Evolutionary conservation across 495 filamentous ascomycete species (phyloP), one percentile per base, ranked within the genome.

Genomic region (Xylaria palmicola): DNA sequence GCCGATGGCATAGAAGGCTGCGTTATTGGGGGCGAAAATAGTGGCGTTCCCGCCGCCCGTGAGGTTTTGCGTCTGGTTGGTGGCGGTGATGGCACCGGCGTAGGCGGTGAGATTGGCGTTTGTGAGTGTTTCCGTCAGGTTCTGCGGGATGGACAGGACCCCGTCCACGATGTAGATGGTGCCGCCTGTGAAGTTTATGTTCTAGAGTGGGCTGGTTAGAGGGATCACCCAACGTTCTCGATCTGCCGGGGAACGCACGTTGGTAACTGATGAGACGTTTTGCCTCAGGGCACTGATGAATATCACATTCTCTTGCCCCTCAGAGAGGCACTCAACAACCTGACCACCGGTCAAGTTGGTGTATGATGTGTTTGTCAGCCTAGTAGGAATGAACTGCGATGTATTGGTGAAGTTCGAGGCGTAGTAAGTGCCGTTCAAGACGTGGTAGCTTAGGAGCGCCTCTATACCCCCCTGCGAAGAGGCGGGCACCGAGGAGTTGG

Each of bases 111-210:
- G 77, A 50, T 85, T 83, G 5, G 74, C 74, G 0, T 65, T 48
- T 13, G 84, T 75, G 7, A 77, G 49, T 0, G 85, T 86, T 19
- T 71, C 67, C 15, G 75, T 74, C 47, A 87, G 59, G 59, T 80
- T 81, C 41, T 70, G 40, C 0, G 88, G 88, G 32, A 89, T 71
- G 19, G 75, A 75, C 7, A 90, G 76, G 44, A 85, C 72, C 6
- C 62, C 69, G 70, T 90, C 82, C 65, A 91, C 83, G 44, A 90
- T 72, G 68, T 91, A 88, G 30, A 90, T 75, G 1, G 86, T 79
- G 37, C 88, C 88, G 17, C 84, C 81, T 34, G 75, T 78, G 73
- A 88, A 90, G 60, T 78, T 76, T 43, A 86, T 63, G 68, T 90
- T 77, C 79, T 82, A 54, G 22, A 27, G 60, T 6, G 40, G 6